Base-by-base conservation (phyloP, 2,329 filamentous ascomycete species). In the Sordariomycetes sp. region DNA sequence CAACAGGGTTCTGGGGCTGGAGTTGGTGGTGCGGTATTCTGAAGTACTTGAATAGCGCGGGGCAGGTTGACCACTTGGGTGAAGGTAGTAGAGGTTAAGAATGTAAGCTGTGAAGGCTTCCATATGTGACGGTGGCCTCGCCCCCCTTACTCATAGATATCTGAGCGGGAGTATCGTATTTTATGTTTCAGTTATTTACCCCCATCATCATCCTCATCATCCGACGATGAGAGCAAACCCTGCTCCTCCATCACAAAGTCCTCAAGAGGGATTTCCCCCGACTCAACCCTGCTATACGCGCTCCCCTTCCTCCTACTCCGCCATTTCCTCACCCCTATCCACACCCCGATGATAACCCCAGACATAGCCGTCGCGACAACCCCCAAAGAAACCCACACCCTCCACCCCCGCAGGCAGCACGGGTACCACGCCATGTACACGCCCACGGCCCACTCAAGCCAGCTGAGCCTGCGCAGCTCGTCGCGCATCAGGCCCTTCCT, bases 341-440 rank as follows among this genome's bases (percentile, higher is more conserved):
- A n/a, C 8, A 51, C 12, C 1, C 32, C 50, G 5, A 63, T 1
- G 14, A 64, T 59, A 8, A 53, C 34, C 1, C 52, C 60, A 1
- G 61, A n/a, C 18, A 64, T 20, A 1, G 60, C 4, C 0, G 51
- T 59, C 2, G 64, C 37, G 5, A 68, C 28, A 1, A 66, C 37
- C 0, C 60, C 64, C 0, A 65, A 20, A 0, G 64, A 65, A 8
- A 68, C 59, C 68, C 68, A 72, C 3, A 56, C 35, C 40, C 69
- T 67, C 70, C 69, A 71, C 0, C 70, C 70, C 37, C 61, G 65
- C 3, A 72, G 43, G 12, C 67, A 70, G n/a, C 68, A 71, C 1
- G 69, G 70, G 53, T 72, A 72, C 37, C 64, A 61, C 0, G 55
- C 24, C 66, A 72, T 70, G 50, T 64, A 69, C 0, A 67, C 32